A percentile compares a stretch with the other conserved stretches of the same genome.
Evolutionary conservation across 2,329 filamentous ascomycete species (phyloP).

Genomic region (Pseudodiploospora longispora): DNA sequence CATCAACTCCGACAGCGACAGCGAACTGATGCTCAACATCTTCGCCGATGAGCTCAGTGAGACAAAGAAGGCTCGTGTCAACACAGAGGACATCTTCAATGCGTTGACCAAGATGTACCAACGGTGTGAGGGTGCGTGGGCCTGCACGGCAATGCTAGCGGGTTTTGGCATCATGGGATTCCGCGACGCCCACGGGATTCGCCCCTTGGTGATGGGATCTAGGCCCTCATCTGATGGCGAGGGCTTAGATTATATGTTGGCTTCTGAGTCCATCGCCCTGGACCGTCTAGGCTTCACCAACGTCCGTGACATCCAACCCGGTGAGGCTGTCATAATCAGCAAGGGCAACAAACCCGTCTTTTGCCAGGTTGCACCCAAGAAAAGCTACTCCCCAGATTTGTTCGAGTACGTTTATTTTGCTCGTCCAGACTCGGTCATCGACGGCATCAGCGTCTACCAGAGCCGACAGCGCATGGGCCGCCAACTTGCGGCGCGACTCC

Average conservation of each 20-base stretch:
- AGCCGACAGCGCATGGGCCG: constrained; percentile 82
- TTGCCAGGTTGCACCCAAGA: constrained; percentile 60
- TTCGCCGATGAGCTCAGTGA: constrained; percentile 77
- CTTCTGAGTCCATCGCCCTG: constrained; percentile 79
- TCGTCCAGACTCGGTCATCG: constrained; percentile 72
- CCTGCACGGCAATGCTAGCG: constrained; percentile 7
- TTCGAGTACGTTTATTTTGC: constrained; percentile 88
- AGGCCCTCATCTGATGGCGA: constrained; percentile 56
- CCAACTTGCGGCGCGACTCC: constrained; percentile 68
- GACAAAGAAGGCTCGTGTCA: constrained; percentile 73
- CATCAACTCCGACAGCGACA: constrained; percentile 86
- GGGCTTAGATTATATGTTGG: constrained; percentile 78
- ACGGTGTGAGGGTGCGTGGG: constrained; percentile 4
- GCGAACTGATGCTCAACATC: constrained; percentile 66
- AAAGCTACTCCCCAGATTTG: constrained; percentile 66
- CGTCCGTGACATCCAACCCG: constrained; percentile 70
- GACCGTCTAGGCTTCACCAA: constrained; percentile 71
- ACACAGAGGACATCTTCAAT: constrained; percentile 68
- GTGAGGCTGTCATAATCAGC: constrained; percentile 76
- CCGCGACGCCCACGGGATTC: constrained; percentile 52
- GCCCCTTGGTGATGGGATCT: constrained; percentile 71
- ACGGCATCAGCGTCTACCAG: constrained; percentile 79
- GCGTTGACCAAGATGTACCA: constrained; percentile 44
- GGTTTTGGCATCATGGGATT: constrained; percentile 7
- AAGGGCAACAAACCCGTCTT: constrained; percentile 70